Evolutionary conservation across 495 filamentous ascomycete genomes (phyloP), one percentile per base, ranked within the genome.

Genomic region (Neurospora sp.): DNA sequence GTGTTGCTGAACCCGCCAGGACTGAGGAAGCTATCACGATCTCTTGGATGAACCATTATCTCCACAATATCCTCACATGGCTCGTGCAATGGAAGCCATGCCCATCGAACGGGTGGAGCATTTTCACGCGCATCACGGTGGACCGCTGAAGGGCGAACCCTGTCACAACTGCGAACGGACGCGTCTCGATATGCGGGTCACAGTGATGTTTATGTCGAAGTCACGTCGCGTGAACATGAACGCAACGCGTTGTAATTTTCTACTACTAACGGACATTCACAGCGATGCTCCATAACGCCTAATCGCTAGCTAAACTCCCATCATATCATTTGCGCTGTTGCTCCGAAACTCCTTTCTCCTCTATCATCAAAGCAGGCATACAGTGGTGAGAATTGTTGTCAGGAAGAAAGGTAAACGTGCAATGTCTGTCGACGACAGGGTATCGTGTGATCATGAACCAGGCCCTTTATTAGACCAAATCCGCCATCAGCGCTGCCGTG

Each of bases 401-500:
- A 65, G 53, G 53, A 35, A 61, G 53, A 65, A 65, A 65, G 53
- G 12, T 65, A 65, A 65, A 65, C 53, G 14, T 65, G 53, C 53
- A 65, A 65, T 65, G 53, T 65, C 53, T 65, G 53, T 65, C 53
- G 53, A 72, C 20, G 53, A 72, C 20, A 73, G 35, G 39, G 31
- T n/a, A 37, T 53, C 39, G 40, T 72, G 37, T 61, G 71, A 70
- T 73, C 69, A 71, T 71, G 40, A 73, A 47, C 42, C 68, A 71
- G 73, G 47, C 70, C 73, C 61, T 38, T 35, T 75, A 75, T 73
- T 71, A 71, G 72, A 61, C 69, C 69, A 72, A 71, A 41, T 70
- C 69, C 69, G 53, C 53, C 74, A 18, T 74, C 53, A 53, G 44
- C 71, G 70, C 76, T 73, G 71, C 37, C 41, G 7, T 65, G 22